Evolutionary conservation across 2,329 filamentous ascomycete genomes (phyloP), one percentile per base, ranked within the genome.

Genomic region (Trichoderma asperellum): DNA sequence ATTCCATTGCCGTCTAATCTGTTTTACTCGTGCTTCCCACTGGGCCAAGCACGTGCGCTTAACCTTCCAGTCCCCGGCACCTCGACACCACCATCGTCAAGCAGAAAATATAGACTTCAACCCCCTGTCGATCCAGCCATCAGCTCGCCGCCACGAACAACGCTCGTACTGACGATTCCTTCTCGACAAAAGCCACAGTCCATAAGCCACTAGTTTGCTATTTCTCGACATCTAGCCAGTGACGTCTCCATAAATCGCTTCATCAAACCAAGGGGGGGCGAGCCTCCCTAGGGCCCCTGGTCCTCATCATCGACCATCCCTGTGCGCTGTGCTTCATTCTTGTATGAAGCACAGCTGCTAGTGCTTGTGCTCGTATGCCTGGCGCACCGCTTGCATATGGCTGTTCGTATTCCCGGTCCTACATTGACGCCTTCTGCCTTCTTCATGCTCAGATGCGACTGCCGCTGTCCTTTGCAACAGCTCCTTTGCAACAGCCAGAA

Each of bases 161-260:
- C 16, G 18, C 52, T 43, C 49, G 62, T 65, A 47, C 21, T 34
- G 12, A 16, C 27, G 62, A 57, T 47, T 57, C 8, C 53, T 27
- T 63, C 62, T 43, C 62, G 53, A 65, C n/a, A 57, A 37, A 65
- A 32, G 21, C 52, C 53, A 53, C 21, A 11, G 24, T 32, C 32
- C 32, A 55, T 27, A 55, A 24, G 6, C 21, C 21, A 24, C 24
- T 55, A 55, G 24, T 10, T 29, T 32, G 21, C 16, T 59, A 27
- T 18, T 43, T 43, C 47, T 58, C 63, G 32, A 52, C 55, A 14
- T 67, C 55, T 8, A 59, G 62, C 55, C 40, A 18, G 63, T 67
- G 63, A 58, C 63, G 63, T 67, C 63, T 67, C 63, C 63, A 67
- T 67, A 58, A 49, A 35, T 67, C 63, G 63, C 63, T 59, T 67